Percentiles rank a stretch among this genome's conserved stretches.
phyloP scores from a whole-genome alignment of 306 rosid species.

The Medicago ruthenica region DNA sequence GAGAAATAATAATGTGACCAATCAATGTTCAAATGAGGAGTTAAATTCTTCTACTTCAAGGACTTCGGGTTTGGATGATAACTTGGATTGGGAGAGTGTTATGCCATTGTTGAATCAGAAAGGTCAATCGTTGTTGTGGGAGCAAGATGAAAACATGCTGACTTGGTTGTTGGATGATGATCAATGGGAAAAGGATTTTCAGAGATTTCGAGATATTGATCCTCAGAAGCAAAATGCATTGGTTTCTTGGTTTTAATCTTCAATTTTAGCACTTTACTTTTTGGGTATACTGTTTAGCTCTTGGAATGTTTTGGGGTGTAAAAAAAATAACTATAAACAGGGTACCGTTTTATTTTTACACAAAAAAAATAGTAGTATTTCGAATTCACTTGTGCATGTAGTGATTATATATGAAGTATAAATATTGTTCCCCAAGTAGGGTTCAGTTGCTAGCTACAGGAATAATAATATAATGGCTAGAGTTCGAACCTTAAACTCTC shows the following conservation, averaged over 20 bases:
- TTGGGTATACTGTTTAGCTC: neutral
- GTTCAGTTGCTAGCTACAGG: too few relatives aligned
- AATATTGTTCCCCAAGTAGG: too few relatives aligned
- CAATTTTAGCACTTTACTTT: neutral
- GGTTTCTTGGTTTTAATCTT: conserved; percentile 23
- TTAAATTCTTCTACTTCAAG: neutral
- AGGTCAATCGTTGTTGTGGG: conserved; percentile 6
- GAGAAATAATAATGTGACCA: neutral
- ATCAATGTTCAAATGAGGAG: conserved; percentile 30
- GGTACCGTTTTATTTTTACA: neutral
- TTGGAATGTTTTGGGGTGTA: neutral
- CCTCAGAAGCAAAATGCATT: neutral
- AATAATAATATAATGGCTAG: too few relatives aligned
- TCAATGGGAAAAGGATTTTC: conserved; percentile 40
- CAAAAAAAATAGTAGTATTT: neutral
- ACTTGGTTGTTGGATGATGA: conserved; percentile 56
- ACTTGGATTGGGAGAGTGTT: conserved; percentile 53
- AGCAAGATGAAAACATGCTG: conserved; percentile 33
- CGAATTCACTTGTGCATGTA: neutral
- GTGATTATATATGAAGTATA: neutral
- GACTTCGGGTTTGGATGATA: neutral
- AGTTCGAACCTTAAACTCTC: too few relatives aligned
- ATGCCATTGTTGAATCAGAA: conserved; percentile 12
- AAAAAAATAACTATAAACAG: neutral
- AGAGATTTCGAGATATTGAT: conserved; percentile 22